Evolutionary conservation across 2,329 filamentous ascomycete species (phyloP).

Genomic region (Trichoderma atroviride): DNA sequence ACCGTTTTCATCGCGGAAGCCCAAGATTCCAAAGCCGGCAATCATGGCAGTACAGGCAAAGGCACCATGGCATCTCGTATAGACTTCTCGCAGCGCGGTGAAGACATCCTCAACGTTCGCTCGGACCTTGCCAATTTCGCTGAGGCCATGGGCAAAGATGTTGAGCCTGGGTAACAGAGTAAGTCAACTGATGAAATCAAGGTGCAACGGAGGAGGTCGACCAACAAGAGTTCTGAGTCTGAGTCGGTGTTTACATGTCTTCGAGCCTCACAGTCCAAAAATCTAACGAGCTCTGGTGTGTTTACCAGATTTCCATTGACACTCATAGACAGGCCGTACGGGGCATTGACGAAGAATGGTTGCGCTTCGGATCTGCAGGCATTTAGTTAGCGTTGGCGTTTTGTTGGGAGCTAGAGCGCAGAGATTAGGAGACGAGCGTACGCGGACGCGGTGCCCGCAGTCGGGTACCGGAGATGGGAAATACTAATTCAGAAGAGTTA

Average conservation of each 20-base stretch:
- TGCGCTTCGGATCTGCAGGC: slow-evolving; percentile 75
- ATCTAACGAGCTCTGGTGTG: slow-evolving; percentile 67
- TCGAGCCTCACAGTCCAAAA: slow-evolving; percentile 76
- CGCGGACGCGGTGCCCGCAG: slow-evolving; percentile 72
- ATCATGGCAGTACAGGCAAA: slow-evolving; percentile 26
- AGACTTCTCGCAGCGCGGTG: slow-evolving; percentile 60
- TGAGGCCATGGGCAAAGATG: slow-evolving; percentile 80
- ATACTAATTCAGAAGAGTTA: slow-evolving; percentile 56
- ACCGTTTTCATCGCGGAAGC: slow-evolving; percentile 50
- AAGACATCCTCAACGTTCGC: slow-evolving; percentile 80
- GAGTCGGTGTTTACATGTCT: slow-evolving; percentile 90
- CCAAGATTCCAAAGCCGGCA: slow-evolving; percentile 24
- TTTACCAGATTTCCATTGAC: slow-evolving; percentile 91
- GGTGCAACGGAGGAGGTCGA: not conserved
- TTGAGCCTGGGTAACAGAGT: slow-evolving; percentile 58
- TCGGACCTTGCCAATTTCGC: slow-evolving; percentile 78
- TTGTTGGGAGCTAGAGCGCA: slow-evolving; percentile 2
- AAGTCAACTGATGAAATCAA: not conserved
- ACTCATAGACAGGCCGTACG: slow-evolving; percentile 78
- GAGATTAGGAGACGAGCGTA: slow-evolving; percentile 30
- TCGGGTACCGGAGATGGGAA: slow-evolving; percentile 86
- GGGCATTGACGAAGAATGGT: slow-evolving; percentile 85
- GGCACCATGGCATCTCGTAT: slow-evolving; percentile 15
- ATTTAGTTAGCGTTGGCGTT: slow-evolving; percentile 47
- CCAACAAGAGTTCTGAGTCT: slow-evolving; percentile 65